Conservation (phyloP, 2,329 filamentous ascomycete species). For the Venturia asperata region DNA sequence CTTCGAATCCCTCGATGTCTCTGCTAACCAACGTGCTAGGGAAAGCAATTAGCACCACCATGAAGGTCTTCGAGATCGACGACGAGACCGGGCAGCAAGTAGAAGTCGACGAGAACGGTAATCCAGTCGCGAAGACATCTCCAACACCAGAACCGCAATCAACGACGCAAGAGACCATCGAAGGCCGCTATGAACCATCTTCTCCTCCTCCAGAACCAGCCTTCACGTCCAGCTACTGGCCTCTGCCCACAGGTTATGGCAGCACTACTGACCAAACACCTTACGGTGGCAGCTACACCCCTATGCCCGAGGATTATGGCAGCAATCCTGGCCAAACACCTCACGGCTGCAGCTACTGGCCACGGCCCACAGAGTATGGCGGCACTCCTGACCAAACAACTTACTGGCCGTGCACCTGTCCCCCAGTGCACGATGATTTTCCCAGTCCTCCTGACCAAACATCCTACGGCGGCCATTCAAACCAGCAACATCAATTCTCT, state of each 20-base stretch:
- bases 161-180: background rate
- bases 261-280: background rate
- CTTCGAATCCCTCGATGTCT: background rate
- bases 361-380: background rate
- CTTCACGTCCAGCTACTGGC: background rate
- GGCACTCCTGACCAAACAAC: background rate
- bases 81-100: background rate
- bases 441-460: background rate
- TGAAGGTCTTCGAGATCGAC: conserved; percentile 1
- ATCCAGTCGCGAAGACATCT: background rate
- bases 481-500: background rate
- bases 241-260: background rate
- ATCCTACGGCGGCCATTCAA: background rate
- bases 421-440: too few relatives aligned
- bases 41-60: background rate
- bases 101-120: background rate
- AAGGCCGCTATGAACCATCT: background rate
- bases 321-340: background rate
- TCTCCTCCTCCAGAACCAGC: background rate
- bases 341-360: background rate
- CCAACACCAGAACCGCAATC: background rate
- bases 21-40: background rate
- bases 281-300: too few relatives aligned
- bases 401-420: too few relatives aligned
- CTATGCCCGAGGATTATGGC: too few relatives aligned